Percentiles rank a stretch among this genome's conserved stretches.
Evolutionary conservation across 2,329 filamentous ascomycete genomes (phyloP).

Genomic region (Cordyceps pruinosa): DNA sequence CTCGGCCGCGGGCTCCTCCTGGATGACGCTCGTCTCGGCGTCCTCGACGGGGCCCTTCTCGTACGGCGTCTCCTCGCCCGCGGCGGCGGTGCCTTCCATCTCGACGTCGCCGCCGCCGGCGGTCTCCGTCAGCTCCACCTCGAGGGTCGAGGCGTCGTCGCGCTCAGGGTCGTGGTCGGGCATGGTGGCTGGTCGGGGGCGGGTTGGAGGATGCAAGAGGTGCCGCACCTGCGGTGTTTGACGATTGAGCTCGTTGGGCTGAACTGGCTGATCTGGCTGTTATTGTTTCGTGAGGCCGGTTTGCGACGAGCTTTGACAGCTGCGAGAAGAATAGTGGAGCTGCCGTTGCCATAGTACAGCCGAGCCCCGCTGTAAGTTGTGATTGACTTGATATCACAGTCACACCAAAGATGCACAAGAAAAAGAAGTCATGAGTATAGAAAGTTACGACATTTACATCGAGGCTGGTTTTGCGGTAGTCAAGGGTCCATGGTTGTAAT

Average conservation of each 20-base stretch:
- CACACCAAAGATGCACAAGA: not conserved
- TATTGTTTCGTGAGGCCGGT: not conserved
- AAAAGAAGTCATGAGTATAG: no score
- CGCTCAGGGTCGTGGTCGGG: slow-evolving; percentile 19
- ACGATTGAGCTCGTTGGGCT: not conserved
- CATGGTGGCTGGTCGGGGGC: slow-evolving; percentile 19
- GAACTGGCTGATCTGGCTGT: not conserved
- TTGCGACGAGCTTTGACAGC: not conserved
- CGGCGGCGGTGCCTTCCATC: slow-evolving; percentile 27
- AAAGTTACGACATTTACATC: no score
- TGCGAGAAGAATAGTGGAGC: not conserved
- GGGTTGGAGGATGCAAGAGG: not conserved
- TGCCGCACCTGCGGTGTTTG: not conserved
- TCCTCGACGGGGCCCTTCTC: slow-evolving; percentile 25
- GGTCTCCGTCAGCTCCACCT: slow-evolving; percentile 17
- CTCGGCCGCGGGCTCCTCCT: slow-evolving; percentile 25
- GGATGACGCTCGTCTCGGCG: slow-evolving; percentile 28
- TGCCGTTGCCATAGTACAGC: not conserved
- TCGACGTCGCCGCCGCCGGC: slow-evolving; percentile 30
- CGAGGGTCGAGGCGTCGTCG: slow-evolving; percentile 15
- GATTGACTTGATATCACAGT: not conserved
- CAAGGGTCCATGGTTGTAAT: no score
- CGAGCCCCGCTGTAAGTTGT: no score
- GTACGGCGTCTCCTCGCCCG: slow-evolving; percentile 25
- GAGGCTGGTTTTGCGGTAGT: no score